These are phyloP conservation scores for Canavalia gladiata DNA, from an alignment of 306 rosid species.

Conservation along the genomic window DNA sequence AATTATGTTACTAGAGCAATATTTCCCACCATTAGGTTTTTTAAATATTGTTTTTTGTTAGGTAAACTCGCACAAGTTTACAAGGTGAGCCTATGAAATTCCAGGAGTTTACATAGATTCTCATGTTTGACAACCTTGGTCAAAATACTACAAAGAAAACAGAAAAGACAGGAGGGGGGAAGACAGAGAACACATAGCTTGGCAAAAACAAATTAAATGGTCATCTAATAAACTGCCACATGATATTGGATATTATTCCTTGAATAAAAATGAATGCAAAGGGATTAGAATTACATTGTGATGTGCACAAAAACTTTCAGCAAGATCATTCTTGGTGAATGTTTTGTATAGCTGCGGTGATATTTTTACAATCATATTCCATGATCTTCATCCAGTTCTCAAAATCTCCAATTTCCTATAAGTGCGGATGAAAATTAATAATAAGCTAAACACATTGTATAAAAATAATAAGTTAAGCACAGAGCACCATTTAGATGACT, in stretches of 20 bases:
- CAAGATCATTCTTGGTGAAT: constrained; percentile 64
- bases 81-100: neutral
- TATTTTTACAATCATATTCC: constrained; percentile 71
- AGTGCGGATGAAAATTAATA: constrained; percentile 5
- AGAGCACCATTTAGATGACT: neutral
- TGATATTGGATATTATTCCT: constrained; percentile 4
- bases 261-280: constrained; percentile 34
- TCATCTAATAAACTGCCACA: constrained; percentile 37
- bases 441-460: constrained; percentile 19
- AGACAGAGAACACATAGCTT: neutral
- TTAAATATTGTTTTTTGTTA: neutral
- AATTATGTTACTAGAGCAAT: neutral
- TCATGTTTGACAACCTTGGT: constrained; percentile 9
- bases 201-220: constrained; percentile 7
- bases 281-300: constrained; percentile 41
- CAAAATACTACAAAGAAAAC: neutral
- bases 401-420: constrained; percentile 78
- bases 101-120: neutral
- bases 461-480: constrained; percentile 11
- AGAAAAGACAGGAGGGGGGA: neutral
- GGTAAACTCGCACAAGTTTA: constrained; percentile 3
- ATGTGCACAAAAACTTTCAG: constrained; percentile 39
- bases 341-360: constrained; percentile 69
- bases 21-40: neutral
- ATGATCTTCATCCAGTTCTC: constrained; percentile 77